phyloP scores from a whole-genome alignment of 371 early-diverging fungal species.

The Coemansia sp. region DNA sequence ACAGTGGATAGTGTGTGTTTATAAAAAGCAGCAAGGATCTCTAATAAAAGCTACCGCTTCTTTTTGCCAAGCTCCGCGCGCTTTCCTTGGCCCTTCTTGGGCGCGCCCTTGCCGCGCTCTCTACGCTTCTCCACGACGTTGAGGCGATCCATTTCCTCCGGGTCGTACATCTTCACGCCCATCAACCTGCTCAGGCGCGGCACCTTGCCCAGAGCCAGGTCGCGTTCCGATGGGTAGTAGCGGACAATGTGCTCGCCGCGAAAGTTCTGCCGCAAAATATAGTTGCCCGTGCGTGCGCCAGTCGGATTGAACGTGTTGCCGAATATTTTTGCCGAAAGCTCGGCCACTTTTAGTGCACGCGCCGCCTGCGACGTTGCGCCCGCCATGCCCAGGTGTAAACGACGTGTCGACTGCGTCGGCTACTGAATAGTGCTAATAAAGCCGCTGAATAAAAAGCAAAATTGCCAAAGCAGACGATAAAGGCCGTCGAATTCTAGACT shows the following conservation, averaged over 20 bases:
- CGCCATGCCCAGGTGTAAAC: not conserved
- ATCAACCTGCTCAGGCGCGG: conserved; percentile 63
- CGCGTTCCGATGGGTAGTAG: conserved; percentile 63
- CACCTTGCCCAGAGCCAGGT: conserved; percentile 55
- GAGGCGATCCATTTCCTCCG: conserved; percentile 66
- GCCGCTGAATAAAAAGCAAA: not conserved
- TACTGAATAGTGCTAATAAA: too few relatives aligned
- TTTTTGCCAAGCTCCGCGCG: conserved; percentile 43
- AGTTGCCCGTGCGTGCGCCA: conserved; percentile 68
- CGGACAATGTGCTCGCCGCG: conserved; percentile 64
- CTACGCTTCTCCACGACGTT: conserved; percentile 68
- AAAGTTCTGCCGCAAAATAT: conserved; percentile 67
- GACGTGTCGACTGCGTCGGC: too few relatives aligned
- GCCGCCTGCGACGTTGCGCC: conserved; percentile 19
- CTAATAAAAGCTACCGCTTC: conserved; percentile 19
- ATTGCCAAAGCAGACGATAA: not conserved
- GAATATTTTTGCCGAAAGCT: conserved; percentile 67
- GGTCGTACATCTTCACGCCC: conserved; percentile 61
- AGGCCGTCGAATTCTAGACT: not conserved
- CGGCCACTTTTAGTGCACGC: conserved; percentile 55
- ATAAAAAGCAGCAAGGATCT: not conserved
- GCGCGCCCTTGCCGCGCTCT: conserved; percentile 79
- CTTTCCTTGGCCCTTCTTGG: conserved; percentile 70
- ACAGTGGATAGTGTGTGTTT: not conserved
- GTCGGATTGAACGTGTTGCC: conserved; percentile 73